Evolutionary conservation across 768 basidiomycete species (phyloP).

Genomic region (Russula abietina): DNA sequence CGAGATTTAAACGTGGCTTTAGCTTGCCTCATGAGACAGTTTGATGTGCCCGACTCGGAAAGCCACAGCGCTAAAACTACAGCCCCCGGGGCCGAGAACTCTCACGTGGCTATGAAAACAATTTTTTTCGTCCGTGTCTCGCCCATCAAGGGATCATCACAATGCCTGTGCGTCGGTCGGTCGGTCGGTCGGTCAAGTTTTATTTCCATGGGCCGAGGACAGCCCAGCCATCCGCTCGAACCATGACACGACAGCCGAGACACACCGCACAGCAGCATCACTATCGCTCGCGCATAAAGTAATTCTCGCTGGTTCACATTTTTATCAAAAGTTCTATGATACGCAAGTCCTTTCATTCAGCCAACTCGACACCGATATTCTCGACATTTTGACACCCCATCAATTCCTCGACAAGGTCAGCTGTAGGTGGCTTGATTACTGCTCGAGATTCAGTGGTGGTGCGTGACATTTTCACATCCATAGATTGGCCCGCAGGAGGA

Average conservation of each 20-base stretch:
- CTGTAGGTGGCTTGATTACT: no score
- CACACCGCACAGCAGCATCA: slow-evolving; percentile 62
- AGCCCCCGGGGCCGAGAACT: neutral
- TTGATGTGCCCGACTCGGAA: neutral
- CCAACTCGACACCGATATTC: no score
- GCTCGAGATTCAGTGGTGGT: no score
- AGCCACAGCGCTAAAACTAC: neutral
- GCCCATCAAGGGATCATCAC: no score
- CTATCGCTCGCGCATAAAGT: slow-evolving; percentile 67
- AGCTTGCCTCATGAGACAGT: slow-evolving; percentile 6
- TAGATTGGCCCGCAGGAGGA: no score
- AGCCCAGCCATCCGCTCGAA: slow-evolving; percentile 70
- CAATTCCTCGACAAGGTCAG: no score
- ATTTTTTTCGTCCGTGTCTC: no score
- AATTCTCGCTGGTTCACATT: no score
- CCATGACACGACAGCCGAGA: slow-evolving; percentile 62
- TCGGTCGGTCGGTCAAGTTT: neutral
- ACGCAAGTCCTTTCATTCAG: no score
- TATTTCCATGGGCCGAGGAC: neutral
- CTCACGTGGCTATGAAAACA: neutral
- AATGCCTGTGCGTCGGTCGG: neutral
- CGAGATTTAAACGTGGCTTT: slow-evolving; percentile 17
- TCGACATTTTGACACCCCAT: no score
- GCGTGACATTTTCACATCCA: no score
- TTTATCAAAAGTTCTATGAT: no score